Conservation (phyloP, 202 grass and related monocot species). For the Eragrostis tef region DNA sequence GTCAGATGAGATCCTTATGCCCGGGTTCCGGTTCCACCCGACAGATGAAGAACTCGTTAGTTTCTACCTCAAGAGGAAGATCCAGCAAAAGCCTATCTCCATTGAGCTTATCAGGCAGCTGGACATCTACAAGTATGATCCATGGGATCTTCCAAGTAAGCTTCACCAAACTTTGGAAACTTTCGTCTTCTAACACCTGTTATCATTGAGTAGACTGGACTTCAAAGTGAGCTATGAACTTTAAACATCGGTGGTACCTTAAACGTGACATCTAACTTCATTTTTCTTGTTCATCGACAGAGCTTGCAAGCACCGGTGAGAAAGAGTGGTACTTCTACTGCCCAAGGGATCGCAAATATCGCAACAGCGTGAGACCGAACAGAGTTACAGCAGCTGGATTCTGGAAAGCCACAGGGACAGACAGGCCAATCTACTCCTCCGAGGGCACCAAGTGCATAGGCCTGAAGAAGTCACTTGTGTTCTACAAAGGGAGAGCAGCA, state of each 20-base stretch:
- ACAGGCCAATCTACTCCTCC: constrained; percentile 72
- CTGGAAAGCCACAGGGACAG: constrained; percentile 84
- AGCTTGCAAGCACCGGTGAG: constrained; percentile 62
- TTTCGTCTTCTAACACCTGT: background rate
- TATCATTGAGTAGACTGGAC: background rate
- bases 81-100: constrained; percentile 63
- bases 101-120: constrained; percentile 70
- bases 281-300: constrained; percentile 47
- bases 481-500: constrained; percentile 72
- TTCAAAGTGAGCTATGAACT: background rate
- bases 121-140: constrained; percentile 77
- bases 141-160: constrained; percentile 91
- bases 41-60: constrained; percentile 72
- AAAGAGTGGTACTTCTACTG: constrained; percentile 88
- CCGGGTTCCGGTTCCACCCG: constrained; percentile 68
- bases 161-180: background rate
- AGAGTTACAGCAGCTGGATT: constrained; percentile 71
- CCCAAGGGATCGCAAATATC: constrained; percentile 70
- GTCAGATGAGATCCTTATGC: constrained; percentile 66
- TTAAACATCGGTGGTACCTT: no score
- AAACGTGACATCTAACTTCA: constrained; percentile 21
- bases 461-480: constrained; percentile 82
- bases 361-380: constrained; percentile 68
- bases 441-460: constrained; percentile 66
- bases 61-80: constrained; percentile 74